Base-by-base conservation (phyloP, 2,329 filamentous ascomycete species). In the Tolypocladium nubicola region DNA sequence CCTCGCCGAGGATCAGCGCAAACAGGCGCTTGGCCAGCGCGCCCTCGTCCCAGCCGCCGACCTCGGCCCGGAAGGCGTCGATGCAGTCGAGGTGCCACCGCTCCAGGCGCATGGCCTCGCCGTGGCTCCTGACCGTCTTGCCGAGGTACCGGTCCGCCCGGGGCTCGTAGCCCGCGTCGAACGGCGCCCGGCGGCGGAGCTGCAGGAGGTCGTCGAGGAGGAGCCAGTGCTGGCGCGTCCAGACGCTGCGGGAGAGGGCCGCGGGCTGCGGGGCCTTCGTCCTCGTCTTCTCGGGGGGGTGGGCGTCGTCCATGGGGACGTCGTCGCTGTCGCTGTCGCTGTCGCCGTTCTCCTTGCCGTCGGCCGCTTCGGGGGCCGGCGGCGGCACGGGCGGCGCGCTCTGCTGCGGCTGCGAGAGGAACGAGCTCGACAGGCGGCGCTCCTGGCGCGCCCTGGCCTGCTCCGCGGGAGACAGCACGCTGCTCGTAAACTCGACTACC, bases 31-130 rank as follows among this genome's bases (percentile, higher is more conserved):
- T 82, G 11, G 75, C 76, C 8, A 85, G 66, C 13, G 67, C 68
- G 9, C 63, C 69, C 61, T 78, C 80, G 26, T 77, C 75, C 80
- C 80, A 84, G 11, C 70, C 73, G 21, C 75, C 75, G 3, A 81
- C 72, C 58, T 77, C 71, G 14, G 65, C 64, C 57, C 68, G 70
- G 63, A 84, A 84, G 3, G 76, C 80, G 58, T 82, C 77, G 30
- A 84, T 74, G 56, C 83, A 75, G 58, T 84, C 81, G 21, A 84
- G 67, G 59, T 85, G 82, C 81, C 81, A 84, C 57, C 71, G 65
- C 67, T 82, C 75, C 21, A 85, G 70, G 26, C 70, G 60, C 70
- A 84, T 71, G 5, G 68, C 67, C 65, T 76, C 71, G 52, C 74
- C 77, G 40, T 77, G 74, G 35, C 76, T 75, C 30, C 67, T 65